Evolutionary conservation across 129 eudicot species (phyloP).

Genomic region (Solidago caesia): DNA sequence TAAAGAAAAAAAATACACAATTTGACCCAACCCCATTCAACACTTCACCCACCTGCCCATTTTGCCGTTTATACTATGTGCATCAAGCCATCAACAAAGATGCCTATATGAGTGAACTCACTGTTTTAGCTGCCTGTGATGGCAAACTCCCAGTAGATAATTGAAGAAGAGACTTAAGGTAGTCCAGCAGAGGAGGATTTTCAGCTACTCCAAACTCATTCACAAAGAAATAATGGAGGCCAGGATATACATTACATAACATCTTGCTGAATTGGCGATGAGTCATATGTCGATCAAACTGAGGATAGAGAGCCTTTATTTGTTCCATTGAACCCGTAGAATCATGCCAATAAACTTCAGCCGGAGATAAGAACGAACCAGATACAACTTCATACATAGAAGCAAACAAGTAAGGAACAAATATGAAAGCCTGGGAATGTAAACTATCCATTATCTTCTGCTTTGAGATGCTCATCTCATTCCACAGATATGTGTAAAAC

Average conservation of each 20-base stretch:
- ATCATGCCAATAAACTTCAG: constrained; percentile 77
- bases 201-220: constrained; percentile 74
- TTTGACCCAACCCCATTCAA: neutral
- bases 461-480: constrained; percentile 50
- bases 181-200: constrained; percentile 50
- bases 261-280: constrained; percentile 34
- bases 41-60: neutral
- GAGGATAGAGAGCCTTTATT: constrained; percentile 28
- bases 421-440: constrained; percentile 55
- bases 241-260: constrained; percentile 55
- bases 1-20: neutral
- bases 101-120: constrained; percentile 28
- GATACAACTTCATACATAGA: constrained; percentile 44
- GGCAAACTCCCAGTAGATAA: constrained; percentile 51
- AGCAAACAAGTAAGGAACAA: constrained; percentile 47
- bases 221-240: constrained; percentile 70
- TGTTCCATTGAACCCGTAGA: constrained; percentile 47
- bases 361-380: constrained; percentile 61
- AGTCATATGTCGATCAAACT: constrained; percentile 20
- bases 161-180: constrained; percentile 63
- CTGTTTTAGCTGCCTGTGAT: constrained; percentile 54
- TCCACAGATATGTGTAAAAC: constrained; percentile 67
- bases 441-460: constrained; percentile 48
- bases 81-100: neutral
- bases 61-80: neutral